Conservation (phyloP, 2,329 filamentous ascomycete genomes). For the Epichloe typhina region DNA sequence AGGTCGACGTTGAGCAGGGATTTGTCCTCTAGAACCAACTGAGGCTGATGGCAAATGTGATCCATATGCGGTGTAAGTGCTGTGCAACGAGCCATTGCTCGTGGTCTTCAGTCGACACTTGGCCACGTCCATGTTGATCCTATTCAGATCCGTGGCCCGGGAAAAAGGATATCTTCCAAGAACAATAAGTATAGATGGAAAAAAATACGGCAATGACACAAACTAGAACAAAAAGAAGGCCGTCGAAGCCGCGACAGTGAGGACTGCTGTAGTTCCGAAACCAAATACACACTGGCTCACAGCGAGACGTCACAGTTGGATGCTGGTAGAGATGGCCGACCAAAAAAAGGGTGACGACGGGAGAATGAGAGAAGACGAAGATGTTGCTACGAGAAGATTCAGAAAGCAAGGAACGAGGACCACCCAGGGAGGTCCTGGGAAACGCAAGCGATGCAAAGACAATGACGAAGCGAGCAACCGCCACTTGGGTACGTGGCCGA, state of each 20-base stretch:
- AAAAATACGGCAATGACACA: constrained; percentile 4
- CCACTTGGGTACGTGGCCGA: neutral
- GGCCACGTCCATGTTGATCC: constrained; percentile 17
- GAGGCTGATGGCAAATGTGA: constrained; percentile 7
- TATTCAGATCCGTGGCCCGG: neutral
- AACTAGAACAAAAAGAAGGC: constrained; percentile 6
- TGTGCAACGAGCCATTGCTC: constrained; percentile 27
- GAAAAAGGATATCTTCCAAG: neutral
- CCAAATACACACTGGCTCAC: constrained; percentile 2
- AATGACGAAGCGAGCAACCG: constrained; percentile 2
- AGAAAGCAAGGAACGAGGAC: neutral
- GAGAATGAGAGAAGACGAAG: constrained; percentile 3
- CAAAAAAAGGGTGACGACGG: constrained; percentile 5
- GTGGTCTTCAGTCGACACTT: constrained; percentile 19
- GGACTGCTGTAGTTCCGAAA: constrained; percentile 2
- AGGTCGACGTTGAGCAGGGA: constrained; percentile 22
- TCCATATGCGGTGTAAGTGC: constrained; percentile 17
- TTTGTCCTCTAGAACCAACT: constrained; percentile 9
- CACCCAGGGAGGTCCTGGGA: neutral
- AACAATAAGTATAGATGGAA: constrained; percentile 4
- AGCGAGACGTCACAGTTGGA: constrained; percentile 4
- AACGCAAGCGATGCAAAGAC: neutral
- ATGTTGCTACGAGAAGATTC: neutral
- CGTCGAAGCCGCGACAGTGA: constrained; percentile 5
- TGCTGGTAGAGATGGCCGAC: constrained; percentile 7